Evolutionary conservation across 2,329 filamentous ascomycete species (phyloP).

Genomic region (Sarocladium strictum): DNA sequence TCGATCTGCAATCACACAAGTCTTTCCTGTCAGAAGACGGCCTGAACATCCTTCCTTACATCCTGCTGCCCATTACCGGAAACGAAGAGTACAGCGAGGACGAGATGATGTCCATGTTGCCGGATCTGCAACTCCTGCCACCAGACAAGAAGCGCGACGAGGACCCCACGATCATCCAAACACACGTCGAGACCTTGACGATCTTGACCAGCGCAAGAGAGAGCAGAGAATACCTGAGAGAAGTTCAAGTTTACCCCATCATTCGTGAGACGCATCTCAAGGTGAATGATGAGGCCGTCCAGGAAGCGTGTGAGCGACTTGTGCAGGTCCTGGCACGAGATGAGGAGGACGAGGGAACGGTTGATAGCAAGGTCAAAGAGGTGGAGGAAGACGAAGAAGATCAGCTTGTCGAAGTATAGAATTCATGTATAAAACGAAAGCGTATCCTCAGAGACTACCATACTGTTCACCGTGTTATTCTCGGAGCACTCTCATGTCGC

Average conservation of each 20-base stretch:
- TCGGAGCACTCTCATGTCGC: too few relatives aligned
- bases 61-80: slow-evolving; percentile 82
- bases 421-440: slow-evolving; percentile 1
- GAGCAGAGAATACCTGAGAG: slow-evolving; percentile 68
- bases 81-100: slow-evolving; percentile 84
- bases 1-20: slow-evolving; percentile 69
- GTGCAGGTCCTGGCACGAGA: slow-evolving; percentile 86
- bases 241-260: slow-evolving; percentile 81
- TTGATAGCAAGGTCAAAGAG: slow-evolving; percentile 29
- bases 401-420: slow-evolving; percentile 47
- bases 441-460: too few relatives aligned
- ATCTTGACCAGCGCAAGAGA: slow-evolving; percentile 73
- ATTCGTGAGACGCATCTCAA: slow-evolving; percentile 78
- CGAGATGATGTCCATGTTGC: slow-evolving; percentile 78
- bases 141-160: slow-evolving; percentile 83
- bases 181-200: slow-evolving; percentile 83
- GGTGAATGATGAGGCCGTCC: slow-evolving; percentile 71
- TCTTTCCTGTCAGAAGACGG: slow-evolving; percentile 64
- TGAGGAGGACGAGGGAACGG: slow-evolving; percentile 44
- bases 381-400: slow-evolving; percentile 45
- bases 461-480: too few relatives aligned
- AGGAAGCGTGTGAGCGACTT: slow-evolving; percentile 79
- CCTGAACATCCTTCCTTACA: slow-evolving; percentile 79
- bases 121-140: slow-evolving; percentile 82
- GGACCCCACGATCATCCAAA: slow-evolving; percentile 71